Base-by-base conservation (phyloP, 2,329 filamentous ascomycete genomes). In the Lachnellula occidentalis region DNA sequence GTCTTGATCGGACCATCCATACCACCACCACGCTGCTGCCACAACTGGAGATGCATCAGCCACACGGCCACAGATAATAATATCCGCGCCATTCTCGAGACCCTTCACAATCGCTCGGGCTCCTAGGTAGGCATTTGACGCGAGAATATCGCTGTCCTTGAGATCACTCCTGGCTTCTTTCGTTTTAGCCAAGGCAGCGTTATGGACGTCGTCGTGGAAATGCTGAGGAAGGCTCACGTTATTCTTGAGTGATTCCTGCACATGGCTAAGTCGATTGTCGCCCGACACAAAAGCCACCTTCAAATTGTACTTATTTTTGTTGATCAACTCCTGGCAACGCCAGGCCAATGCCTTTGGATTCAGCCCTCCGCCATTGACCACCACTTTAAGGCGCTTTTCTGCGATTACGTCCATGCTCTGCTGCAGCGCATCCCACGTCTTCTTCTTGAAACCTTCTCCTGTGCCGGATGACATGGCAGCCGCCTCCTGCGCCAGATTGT, bases 31-130 rank as follows among this genome's bases (percentile, higher is more conserved):
- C 7, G 72, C 71, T 4, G 71, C 68, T 11, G 68, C 72, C 37
- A 75, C 73, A 2, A 73, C 68, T 0, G 72, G 71, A 1, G 67
- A 69, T 12, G 73, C 73, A 63, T 75, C 73, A 1, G 72, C 67
- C 5, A 75, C 72, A n/a, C 73, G 67, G 14, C 73, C 73, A 54
- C 72, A 74, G 34, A 75, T 64, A 24, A 75, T 70, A 46, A 75
- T 74, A 52, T 75, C 72, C 2, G 72, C 72, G 4, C 73, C 73
- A 27, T 67, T 56, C 75, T 17, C 65, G 67, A 0, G 67, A 67
- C 43, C 77, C 74, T 2, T 70, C 64, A 45, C 53, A 34, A 43
- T 67, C 1, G 69, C 73, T 19, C 72, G 66, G 12, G 74, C 75
- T 1, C 78, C 78, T 0, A 80, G 71, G 59, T 81, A 81, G 1